A percentile compares a stretch with the other conserved stretches of the same genome.
Evolutionary conservation across 495 filamentous ascomycete genomes (phyloP).

Genomic region (Hypoxylon subgilvum): DNA sequence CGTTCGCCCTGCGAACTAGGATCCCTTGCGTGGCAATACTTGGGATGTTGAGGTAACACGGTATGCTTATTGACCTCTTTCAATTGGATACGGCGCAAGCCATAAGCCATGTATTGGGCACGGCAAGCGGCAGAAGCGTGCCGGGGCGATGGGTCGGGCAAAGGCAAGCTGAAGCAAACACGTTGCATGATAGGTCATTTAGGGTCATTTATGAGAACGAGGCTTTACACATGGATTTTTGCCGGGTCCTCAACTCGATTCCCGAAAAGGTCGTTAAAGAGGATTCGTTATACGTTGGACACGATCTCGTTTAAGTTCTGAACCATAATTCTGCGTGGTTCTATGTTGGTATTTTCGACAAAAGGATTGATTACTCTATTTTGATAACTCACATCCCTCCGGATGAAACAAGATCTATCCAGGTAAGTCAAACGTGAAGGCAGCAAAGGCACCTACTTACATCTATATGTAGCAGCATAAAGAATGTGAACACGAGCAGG

Average conservation of each 20-base stretch:
- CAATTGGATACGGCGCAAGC: too few species aligned
- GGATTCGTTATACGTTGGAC: background rate
- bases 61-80: too few species aligned
- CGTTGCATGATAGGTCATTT: background rate
- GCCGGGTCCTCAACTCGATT: background rate
- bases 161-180: constrained; percentile 14
- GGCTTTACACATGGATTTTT: background rate
- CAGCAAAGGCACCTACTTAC: too few species aligned
- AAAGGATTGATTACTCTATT: background rate
- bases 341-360: background rate
- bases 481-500: too few species aligned
- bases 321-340: too few species aligned
- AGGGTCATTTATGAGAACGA: background rate
- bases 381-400: background rate
- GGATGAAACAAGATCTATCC: background rate
- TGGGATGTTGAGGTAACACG: too few species aligned
- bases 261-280: background rate
- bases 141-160: constrained; percentile 4
- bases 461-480: too few species aligned
- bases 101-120: background rate
- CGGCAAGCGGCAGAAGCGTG: background rate
- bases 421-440: background rate
- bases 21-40: too few species aligned
- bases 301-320: constrained; percentile 5
- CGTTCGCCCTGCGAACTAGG: too few species aligned